Evolutionary conservation across 2,329 filamentous ascomycete species (phyloP), one percentile per base, ranked within the genome.

Genomic region (Amauroascus niger): DNA sequence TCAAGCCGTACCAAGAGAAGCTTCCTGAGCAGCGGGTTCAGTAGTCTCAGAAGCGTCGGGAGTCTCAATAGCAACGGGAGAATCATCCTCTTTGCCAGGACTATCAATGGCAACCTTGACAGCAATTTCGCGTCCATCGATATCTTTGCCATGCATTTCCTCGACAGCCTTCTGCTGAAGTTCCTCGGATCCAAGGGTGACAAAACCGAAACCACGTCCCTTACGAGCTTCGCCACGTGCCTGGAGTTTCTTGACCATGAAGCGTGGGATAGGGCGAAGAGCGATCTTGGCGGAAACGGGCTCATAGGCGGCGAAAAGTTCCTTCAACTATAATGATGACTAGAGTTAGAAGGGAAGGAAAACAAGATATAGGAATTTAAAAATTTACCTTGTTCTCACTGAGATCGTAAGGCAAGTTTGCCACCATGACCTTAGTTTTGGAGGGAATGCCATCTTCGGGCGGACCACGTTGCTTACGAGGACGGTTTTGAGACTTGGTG

Each of bases 211-310:
- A 62, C 93, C 93, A 78, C 93, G 93, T 58, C 93, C 93, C 85
- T 98, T 98, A 78, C 93, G 93, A 66, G 91, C 84, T 78, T 98
- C 93, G 69, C 90, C 90, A 70, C 93, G 91, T 67, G 91, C 90
- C 77, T 95, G 90, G 59, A 98, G 88, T 82, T 98, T 98, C 86
- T 96, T 96, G 76, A 98, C 93, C 93, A 98, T 98, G 80, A 97
- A 98, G 67, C 91, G 90, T 64, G 93, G 93, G 63, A 98, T 98
- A 50, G 93, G 93, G 66, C 93, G 91, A 64, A 98, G 88, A 62
- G 93, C 93, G 68, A 98, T 97, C 83, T 97, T 98, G 73, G 93
- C 91, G 61, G 89, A 94, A 63, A 86, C 85, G 58, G 93, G 93
- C 69, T 89, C 80, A 78, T 96, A 98, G 59, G 83, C 87, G 67